These are phyloP conservation scores for Steccherinum ochraceum DNA, from an alignment of 768 basidiomycete species.

Conservation along the genomic window DNA sequence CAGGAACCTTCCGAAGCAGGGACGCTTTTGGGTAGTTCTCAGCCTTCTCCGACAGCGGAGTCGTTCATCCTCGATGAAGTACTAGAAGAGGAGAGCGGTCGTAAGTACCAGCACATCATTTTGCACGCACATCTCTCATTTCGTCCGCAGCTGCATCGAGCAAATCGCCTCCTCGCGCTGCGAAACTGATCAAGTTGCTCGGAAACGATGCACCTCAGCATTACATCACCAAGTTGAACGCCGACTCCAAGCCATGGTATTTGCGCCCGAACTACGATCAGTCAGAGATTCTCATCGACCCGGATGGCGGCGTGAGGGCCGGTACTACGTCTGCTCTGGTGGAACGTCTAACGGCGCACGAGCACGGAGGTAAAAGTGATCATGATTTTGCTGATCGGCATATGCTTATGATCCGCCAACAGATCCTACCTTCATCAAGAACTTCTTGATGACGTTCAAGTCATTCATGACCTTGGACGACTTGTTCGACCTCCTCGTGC, in stretches of 20 bases:
- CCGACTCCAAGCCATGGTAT: constrained; percentile 68
- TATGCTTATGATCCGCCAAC: not conserved
- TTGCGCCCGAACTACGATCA: constrained; percentile 74
- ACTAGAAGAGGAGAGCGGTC: constrained; percentile 12
- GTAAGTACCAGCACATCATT: constrained; percentile 8
- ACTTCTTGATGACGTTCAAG: constrained; percentile 94
- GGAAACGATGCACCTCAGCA: constrained; percentile 50
- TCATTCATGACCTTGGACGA: constrained; percentile 84
- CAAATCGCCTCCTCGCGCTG: constrained; percentile 22
- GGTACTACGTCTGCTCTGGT: constrained; percentile 84
- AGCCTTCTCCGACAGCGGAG: not conserved
- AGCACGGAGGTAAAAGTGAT: constrained; percentile 64
- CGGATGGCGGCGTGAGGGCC: constrained; percentile 78
- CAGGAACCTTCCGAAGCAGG: constrained; percentile 3
- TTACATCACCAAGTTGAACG: constrained; percentile 34
- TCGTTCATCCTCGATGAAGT: not conserved
- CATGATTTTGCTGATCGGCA: not conserved
- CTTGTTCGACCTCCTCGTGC: constrained; percentile 72
- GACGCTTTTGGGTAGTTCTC: constrained; percentile 4
- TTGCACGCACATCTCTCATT: not conserved
- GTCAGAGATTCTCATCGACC: constrained; percentile 78
- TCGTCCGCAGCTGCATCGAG: constrained; percentile 8
- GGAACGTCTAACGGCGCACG: constrained; percentile 87
- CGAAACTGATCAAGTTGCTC: constrained; percentile 62
- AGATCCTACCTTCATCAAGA: constrained; percentile 77